These are phyloP conservation scores for Scedosporium apiospermum DNA, from an alignment of 2,329 filamentous ascomycete genomes.

Conservation along the genomic window DNA sequence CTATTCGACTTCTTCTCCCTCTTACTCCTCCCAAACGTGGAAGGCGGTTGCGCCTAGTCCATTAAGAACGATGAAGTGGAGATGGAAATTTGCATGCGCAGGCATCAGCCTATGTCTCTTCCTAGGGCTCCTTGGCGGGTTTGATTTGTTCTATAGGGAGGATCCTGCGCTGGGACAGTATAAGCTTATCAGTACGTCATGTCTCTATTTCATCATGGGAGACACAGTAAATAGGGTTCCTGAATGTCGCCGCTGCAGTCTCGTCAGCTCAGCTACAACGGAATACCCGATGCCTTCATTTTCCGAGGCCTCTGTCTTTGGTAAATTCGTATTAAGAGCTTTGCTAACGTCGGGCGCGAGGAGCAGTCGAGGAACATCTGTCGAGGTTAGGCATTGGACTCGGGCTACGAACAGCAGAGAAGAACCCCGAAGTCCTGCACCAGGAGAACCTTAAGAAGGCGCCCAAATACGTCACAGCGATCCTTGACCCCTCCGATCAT, in stretches of 20 bases:
- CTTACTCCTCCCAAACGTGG: background rate
- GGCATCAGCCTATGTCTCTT: background rate
- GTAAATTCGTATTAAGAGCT: background rate
- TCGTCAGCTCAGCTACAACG: background rate
- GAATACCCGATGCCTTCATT: background rate
- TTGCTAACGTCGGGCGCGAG: background rate
- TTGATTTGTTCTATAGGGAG: background rate
- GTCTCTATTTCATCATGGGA: background rate
- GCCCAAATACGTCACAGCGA: conserved; percentile 1
- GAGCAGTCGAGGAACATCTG: background rate
- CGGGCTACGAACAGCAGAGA: background rate
- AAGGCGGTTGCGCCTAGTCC: background rate
- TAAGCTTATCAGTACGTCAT: background rate
- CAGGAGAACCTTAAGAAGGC: background rate
- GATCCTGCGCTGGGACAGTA: background rate
- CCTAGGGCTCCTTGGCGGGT: background rate
- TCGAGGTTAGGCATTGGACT: background rate
- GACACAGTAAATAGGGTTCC: background rate
- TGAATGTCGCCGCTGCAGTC: background rate
- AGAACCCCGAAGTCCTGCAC: background rate
- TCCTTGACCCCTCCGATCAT: background rate
- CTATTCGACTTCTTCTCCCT: background rate
- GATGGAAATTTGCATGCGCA: background rate
- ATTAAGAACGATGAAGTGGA: background rate
- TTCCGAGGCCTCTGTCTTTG: background rate